phyloP scores from a whole-genome alignment of 106 monocot species.

The Dactylorhiza incarnata region DNA sequence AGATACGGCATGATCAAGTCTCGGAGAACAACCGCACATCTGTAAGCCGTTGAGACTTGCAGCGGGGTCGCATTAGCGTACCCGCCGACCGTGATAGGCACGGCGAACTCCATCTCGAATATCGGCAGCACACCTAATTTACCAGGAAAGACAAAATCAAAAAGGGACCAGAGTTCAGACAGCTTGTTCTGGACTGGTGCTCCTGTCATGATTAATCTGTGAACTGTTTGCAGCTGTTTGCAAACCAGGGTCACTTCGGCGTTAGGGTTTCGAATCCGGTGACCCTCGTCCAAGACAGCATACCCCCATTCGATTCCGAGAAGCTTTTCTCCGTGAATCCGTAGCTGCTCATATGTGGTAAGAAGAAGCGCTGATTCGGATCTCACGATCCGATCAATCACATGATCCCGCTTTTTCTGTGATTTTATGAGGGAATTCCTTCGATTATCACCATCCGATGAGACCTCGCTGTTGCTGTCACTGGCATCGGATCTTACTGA shows the following conservation, averaged over 20 bases:
- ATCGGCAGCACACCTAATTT: constrained; percentile 93
- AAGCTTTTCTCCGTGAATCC: constrained; percentile 72
- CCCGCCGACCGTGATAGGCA: constrained; percentile 90
- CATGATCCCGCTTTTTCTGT: constrained; percentile 55
- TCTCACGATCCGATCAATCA: constrained; percentile 43
- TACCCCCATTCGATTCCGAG: constrained; percentile 95
- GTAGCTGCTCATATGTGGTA: constrained; percentile 96
- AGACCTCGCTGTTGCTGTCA: constrained; percentile 55
- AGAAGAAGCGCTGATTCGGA: constrained; percentile 78
- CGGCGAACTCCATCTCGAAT: constrained; percentile 86
- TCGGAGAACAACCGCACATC: constrained; percentile 87
- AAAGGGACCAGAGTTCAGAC: constrained; percentile 90
- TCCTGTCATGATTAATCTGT: constrained; percentile 94
- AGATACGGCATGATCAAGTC: constrained; percentile 96
- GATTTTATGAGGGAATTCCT: constrained; percentile 19
- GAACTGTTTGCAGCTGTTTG: constrained; percentile 91
- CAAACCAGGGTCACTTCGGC: constrained; percentile 86
- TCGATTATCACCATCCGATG: constrained; percentile 36
- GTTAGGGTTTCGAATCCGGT: constrained; percentile 93
- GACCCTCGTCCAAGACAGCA: constrained; percentile 89
- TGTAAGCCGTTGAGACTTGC: constrained; percentile 93
- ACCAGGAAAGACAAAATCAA: constrained; percentile 98
- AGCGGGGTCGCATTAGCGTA: constrained; percentile 93
- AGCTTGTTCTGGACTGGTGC: constrained; percentile 99
- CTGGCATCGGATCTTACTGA: constrained; percentile 12